These are phyloP conservation scores for Piper betle DNA, from an alignment of 164 flowering plant species.

Conservation along the genomic window DNA sequence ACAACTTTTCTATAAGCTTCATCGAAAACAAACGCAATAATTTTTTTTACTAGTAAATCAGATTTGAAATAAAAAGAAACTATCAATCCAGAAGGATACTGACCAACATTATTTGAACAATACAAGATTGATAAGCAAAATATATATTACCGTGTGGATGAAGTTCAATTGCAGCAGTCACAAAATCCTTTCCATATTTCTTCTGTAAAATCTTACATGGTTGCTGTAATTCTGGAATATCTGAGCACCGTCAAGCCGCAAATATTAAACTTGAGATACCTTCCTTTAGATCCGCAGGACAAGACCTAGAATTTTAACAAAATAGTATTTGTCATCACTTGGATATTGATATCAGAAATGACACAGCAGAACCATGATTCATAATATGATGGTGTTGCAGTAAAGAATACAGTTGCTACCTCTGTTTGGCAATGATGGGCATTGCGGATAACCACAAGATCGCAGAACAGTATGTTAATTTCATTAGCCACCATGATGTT, in stretches of 20 bases:
- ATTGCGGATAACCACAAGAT: no score
- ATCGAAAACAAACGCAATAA: background rate
- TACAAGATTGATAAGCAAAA: background rate
- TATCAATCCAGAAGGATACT: background rate
- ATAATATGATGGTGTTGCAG: no score
- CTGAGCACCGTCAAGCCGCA: constrained; percentile 86
- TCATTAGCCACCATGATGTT: no score
- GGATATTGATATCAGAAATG: no score
- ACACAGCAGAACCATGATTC: no score
- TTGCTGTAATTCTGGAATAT: constrained; percentile 66
- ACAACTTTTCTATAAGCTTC: constrained; percentile 87
- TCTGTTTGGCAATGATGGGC: no score
- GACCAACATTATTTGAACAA: background rate
- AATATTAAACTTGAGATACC: constrained; percentile 81
- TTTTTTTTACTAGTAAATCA: background rate
- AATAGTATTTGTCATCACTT: no score
- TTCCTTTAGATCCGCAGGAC: constrained; percentile 92
- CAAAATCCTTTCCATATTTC: constrained; percentile 89
- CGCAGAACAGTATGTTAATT: no score
- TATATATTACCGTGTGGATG: constrained; percentile 54
- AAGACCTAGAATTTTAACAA: constrained; percentile 36
- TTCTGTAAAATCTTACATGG: constrained; percentile 61
- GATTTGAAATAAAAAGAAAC: background rate
- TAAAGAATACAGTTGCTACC: no score
- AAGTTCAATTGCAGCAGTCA: constrained; percentile 76